Conservation (phyloP, 768 basidiomycete genomes). For the Hirschioporus abietinus region DNA sequence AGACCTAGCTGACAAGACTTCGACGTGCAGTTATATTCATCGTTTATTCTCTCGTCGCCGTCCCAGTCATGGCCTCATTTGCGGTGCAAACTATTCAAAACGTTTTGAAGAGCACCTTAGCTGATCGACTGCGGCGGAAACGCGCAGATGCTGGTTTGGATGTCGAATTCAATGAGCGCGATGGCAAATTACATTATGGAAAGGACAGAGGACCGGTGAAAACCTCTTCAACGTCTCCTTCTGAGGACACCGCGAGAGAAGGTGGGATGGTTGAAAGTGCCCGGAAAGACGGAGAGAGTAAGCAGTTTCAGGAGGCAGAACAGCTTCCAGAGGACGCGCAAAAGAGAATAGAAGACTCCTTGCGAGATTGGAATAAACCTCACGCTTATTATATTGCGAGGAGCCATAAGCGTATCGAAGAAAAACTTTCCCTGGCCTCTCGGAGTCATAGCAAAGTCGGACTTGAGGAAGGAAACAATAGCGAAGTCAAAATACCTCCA, state of each 20-base stretch:
- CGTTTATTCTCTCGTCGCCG: conserved; percentile 13
- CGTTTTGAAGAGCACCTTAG: conserved; percentile 8
- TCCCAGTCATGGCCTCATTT: conserved; percentile 13
- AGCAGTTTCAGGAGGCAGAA: neutral
- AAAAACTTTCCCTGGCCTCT: neutral
- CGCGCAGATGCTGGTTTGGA: conserved; percentile 7
- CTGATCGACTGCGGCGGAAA: neutral
- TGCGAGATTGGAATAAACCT: neutral
- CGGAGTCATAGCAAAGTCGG: neutral
- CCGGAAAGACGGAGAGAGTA: neutral
- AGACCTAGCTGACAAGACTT: neutral
- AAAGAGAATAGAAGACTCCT: neutral
- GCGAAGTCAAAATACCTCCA: neutral
- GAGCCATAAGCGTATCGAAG: conserved; percentile 2
- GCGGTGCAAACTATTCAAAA: conserved; percentile 13
- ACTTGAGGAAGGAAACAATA: neutral
- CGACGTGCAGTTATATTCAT: conserved; percentile 14
- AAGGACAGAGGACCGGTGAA: neutral
- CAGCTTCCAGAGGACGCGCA: conserved; percentile 2
- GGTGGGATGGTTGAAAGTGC: neutral
- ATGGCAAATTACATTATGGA: neutral
- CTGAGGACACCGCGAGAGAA: neutral
- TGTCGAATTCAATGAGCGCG: neutral
- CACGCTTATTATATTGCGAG: neutral
- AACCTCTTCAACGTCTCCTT: neutral